These are phyloP conservation scores for Nothopassalora personata DNA, from an alignment of 2,329 filamentous ascomycete genomes.

Conservation along the genomic window DNA sequence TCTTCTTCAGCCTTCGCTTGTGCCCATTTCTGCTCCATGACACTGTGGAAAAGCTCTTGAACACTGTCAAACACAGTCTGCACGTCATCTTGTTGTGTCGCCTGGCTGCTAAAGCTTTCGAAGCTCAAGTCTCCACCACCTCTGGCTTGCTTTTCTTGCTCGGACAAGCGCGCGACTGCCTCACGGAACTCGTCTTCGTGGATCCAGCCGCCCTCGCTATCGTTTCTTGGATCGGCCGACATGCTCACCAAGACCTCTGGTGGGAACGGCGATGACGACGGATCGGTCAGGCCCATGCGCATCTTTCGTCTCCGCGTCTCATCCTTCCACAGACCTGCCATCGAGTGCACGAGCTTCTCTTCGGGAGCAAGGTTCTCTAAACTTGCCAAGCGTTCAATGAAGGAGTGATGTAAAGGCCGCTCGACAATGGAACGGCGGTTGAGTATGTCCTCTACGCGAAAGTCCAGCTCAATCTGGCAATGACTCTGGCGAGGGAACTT, in stretches of 20 bases:
- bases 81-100: slow-evolving; percentile 53
- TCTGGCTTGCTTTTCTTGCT: slow-evolving; percentile 54
- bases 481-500: slow-evolving; percentile 73
- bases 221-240: slow-evolving; percentile 73
- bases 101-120: slow-evolving; percentile 57
- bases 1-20: slow-evolving; percentile 6
- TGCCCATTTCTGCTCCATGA: slow-evolving; percentile 10
- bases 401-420: slow-evolving; percentile 79
- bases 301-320: slow-evolving; percentile 74
- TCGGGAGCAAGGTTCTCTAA: slow-evolving; percentile 54
- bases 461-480: slow-evolving; percentile 83
- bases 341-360: slow-evolving; percentile 83
- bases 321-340: slow-evolving; percentile 89
- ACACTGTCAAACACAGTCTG: slow-evolving; percentile 77
- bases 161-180: slow-evolving; percentile 58
- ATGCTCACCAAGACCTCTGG: slow-evolving; percentile 79
- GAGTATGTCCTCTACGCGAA: slow-evolving; percentile 80
- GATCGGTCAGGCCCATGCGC: slow-evolving; percentile 59
- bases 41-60: slow-evolving; percentile 72
- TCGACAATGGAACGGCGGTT: slow-evolving; percentile 73
- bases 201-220: slow-evolving; percentile 76
- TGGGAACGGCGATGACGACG: slow-evolving; percentile 70
- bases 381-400: slow-evolving; percentile 61
- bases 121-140: slow-evolving; percentile 50
- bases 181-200: slow-evolving; percentile 79